Conservation (phyloP, 2,329 filamentous ascomycete genomes). For the Anisogramma anomala region DNA sequence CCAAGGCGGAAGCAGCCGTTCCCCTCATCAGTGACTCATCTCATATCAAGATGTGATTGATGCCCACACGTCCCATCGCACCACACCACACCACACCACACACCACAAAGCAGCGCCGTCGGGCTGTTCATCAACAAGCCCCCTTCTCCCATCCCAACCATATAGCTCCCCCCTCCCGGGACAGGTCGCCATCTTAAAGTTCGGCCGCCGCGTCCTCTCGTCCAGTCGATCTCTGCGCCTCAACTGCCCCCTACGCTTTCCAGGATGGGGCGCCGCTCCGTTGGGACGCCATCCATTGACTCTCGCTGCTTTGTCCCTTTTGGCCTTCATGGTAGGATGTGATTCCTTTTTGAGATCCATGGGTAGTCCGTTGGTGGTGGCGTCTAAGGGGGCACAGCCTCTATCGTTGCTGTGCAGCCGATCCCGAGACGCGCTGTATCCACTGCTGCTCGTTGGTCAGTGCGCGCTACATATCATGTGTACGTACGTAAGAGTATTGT, state of each 20-base stretch:
- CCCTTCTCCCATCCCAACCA: too few species aligned
- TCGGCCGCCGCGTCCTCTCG: conserved; percentile 1
- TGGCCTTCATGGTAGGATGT: not conserved
- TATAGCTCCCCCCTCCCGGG: too few species aligned
- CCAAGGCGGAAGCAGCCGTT: too few species aligned
- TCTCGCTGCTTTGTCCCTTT: not conserved
- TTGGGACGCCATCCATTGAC: not conserved
- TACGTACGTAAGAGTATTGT: not conserved
- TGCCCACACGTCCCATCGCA: too few species aligned
- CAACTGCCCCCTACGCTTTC: not conserved
- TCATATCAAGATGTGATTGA: too few species aligned
- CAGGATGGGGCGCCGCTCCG: not conserved
- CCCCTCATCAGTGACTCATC: too few species aligned
- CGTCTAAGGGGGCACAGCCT: not conserved
- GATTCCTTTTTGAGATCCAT: too few species aligned
- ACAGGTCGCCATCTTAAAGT: not conserved
- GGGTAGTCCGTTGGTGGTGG: not conserved
- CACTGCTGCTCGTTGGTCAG: too few species aligned
- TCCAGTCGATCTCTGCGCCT: conserved; percentile 1
- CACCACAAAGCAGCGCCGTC: too few species aligned
- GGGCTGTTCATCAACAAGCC: too few species aligned
- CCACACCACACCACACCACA: too few species aligned
- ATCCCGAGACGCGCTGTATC: not conserved
- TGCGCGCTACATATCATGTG: too few species aligned
- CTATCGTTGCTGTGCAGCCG: not conserved